Base-by-base conservation (phyloP, 305 asterid genomes). In the Nicotiana rustica region DNA sequence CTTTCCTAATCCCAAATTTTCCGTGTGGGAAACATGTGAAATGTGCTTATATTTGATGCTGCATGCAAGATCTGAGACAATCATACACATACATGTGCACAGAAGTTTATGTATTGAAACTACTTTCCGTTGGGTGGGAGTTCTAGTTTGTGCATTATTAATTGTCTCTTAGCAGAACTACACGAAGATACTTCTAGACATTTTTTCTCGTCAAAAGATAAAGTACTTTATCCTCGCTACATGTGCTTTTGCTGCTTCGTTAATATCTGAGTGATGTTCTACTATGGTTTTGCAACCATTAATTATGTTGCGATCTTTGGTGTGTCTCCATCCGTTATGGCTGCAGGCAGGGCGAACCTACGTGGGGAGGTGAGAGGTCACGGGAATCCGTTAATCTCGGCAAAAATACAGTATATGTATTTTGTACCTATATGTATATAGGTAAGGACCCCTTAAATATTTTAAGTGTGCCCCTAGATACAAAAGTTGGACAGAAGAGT, bases 221-320 rank as follows among this genome's bases (percentile, higher is more conserved):
- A 38, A 35, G 55, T 4, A 69, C 14, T 8, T 44, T 41, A n/a
- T 70, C n/a, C 44, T 31, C 36, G 31, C 25, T 73, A 6, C 62
- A 13, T 13, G 15, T 4, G 15, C 79, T 41, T 79, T 21, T 21
- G 3, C 44, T 21, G 3, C 25, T 82, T 79, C 29, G 21, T 12
- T 55, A 44, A 21, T 55, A 36, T 71, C 9, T 33, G n/a, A 61
- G 82, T 65, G 33, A 52, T 41, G 82, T 83, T 82, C 85, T 78
- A 18, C 82, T 83, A 35, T 85, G 65, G 79, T 85, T 65, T 73
- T 89, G 90, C 91, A 93, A 97, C 98, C 71, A 94, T 94, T 82
- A 94, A 94, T 85, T 94, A 93, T 84, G 89, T 94, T 81, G 97
- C 98, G 31, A 90, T 94, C 77, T 91, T 93, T n/a, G 83, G 85